Evolutionary conservation across 495 filamentous ascomycete species (phyloP).

Genomic region (Acidiella bohemica): DNA sequence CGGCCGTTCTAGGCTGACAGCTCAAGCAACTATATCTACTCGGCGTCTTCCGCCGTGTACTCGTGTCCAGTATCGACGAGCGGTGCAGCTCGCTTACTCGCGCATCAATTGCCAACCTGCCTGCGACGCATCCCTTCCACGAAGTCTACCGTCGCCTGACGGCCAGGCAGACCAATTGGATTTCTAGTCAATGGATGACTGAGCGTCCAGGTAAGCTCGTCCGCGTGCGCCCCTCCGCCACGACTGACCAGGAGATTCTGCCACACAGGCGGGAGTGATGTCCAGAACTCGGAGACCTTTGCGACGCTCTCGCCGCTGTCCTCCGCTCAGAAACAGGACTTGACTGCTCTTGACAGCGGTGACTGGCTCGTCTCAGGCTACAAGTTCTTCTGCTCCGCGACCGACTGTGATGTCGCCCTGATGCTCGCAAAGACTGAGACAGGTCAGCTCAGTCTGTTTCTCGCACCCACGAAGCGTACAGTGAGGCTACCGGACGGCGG

Average conservation of each 20-base stretch:
- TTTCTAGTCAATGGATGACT: constrained; percentile 78
- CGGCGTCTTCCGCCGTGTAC: constrained; percentile 10
- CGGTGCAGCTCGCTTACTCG: constrained; percentile 10
- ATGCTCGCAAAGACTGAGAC: constrained; percentile 51
- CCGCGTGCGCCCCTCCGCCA: no score
- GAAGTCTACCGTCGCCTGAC: constrained; percentile 8
- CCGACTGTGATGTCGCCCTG: constrained; percentile 55
- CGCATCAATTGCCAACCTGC: constrained; percentile 5
- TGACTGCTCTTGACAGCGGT: constrained; percentile 26
- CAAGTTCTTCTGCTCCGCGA: constrained; percentile 68
- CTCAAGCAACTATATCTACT: constrained; percentile 13
- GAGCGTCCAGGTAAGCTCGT: no score
- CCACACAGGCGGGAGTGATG: constrained; percentile 46
- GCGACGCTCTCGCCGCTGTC: constrained; percentile 24
- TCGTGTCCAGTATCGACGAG: constrained; percentile 14
- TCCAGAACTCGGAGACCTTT: constrained; percentile 55
- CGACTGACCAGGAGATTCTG: no score
- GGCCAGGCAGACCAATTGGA: constrained; percentile 38
- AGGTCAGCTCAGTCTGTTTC: constrained; percentile 45
- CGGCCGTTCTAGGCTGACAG: neutral
- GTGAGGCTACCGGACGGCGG: constrained; percentile 20
- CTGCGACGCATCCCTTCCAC: constrained; percentile 10
- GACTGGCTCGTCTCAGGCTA: constrained; percentile 53
- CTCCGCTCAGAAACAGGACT: neutral
- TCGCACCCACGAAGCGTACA: constrained; percentile 45